Conservation (phyloP, 768 basidiomycete genomes). For the Sporobolomyces phaffii region DNA sequence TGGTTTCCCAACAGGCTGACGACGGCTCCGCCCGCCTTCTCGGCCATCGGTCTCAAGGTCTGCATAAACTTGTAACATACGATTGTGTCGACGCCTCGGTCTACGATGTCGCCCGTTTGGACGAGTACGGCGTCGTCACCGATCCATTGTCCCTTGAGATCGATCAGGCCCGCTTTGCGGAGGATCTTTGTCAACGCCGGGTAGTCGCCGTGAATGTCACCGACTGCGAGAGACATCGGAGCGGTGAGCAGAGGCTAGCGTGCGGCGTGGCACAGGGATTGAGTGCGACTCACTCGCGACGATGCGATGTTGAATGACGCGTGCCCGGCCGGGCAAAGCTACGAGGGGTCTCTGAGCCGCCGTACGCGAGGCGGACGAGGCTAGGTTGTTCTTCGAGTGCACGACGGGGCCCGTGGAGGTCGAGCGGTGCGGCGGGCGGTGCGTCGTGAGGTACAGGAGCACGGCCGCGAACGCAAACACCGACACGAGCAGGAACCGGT, state of each 20-base stretch:
- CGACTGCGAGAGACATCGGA: constrained; percentile 54
- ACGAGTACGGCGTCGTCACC: constrained; percentile 78
- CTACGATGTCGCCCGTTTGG: constrained; percentile 68
- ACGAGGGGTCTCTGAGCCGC: background rate
- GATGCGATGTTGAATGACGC: constrained; percentile 4
- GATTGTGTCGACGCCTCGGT: constrained; percentile 83
- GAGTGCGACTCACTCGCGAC: constrained; percentile 4
- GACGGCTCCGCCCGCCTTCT: constrained; percentile 61
- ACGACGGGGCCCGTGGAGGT: background rate
- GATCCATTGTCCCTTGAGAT: constrained; percentile 69
- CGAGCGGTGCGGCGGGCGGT: background rate
- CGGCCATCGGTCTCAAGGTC: constrained; percentile 67
- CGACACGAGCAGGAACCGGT: background rate
- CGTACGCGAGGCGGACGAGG: background rate
- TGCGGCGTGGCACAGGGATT: background rate
- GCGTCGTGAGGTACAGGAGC: constrained; percentile 4
- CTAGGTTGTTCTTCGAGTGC: too few species aligned
- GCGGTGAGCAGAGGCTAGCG: too few species aligned
- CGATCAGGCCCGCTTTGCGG: constrained; percentile 69
- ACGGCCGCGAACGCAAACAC: background rate
- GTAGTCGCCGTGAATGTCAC: constrained; percentile 86
- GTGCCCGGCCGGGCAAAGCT: background rate
- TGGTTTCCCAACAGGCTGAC: constrained; percentile 85
- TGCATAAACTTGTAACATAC: constrained; percentile 80
- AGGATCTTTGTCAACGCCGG: constrained; percentile 72